These are phyloP conservation scores for Chenopodium album DNA, from an alignment of 148 eudicot genomes.

Conservation along the genomic window DNA sequence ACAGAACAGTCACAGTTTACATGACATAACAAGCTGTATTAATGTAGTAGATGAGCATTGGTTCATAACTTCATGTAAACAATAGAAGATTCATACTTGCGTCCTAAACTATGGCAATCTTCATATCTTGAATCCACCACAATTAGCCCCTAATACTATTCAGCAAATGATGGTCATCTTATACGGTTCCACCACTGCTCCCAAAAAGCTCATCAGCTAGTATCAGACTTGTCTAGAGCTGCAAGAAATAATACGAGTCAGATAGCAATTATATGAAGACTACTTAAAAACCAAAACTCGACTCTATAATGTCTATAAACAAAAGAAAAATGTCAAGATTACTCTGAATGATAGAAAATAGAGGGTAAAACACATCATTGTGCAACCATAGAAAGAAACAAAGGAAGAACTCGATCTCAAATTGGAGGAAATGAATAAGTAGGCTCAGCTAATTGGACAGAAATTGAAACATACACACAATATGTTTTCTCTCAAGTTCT, in stretches of 20 bases:
- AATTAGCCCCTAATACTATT: neutral
- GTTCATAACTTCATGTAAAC: neutral
- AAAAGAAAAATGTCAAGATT: neutral
- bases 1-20: neutral
- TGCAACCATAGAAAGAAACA: neutral
- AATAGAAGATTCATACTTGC: neutral
- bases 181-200: neutral
- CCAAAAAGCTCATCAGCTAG: slow-evolving; percentile 36
- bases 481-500: too few relatives aligned
- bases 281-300: too few relatives aligned
- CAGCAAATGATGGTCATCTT: neutral
- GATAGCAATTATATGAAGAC: neutral
- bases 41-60: neutral
- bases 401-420: too few relatives aligned
- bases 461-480: too few relatives aligned
- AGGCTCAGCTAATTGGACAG: too few relatives aligned
- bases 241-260: slow-evolving; percentile 17
- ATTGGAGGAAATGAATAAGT: too few relatives aligned
- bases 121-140: neutral
- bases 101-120: neutral
- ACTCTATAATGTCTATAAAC: too few relatives aligned
- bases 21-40: neutral
- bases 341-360: neutral
- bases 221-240: slow-evolving; percentile 66
- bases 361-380: neutral